Conservation (phyloP, 768 basidiomycete species). For the Lanmaoa pseudosensibilis region DNA sequence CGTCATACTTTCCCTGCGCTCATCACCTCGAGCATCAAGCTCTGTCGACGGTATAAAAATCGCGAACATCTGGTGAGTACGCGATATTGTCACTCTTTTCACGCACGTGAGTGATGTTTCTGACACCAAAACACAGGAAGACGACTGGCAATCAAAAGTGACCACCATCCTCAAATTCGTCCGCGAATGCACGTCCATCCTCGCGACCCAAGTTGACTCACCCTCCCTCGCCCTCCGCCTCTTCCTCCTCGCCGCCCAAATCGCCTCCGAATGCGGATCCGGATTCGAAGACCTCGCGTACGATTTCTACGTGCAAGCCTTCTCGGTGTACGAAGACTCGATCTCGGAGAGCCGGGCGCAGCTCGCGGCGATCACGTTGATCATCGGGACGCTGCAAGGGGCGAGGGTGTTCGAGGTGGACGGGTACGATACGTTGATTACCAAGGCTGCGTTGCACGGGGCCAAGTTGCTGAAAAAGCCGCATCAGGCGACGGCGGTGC, state of each 20-base stretch:
- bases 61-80: slow-evolving; percentile 64
- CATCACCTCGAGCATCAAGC: slow-evolving; percentile 89
- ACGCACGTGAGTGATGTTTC: neutral
- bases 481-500: slow-evolving; percentile 93
- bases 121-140: slow-evolving; percentile 51
- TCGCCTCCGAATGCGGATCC: slow-evolving; percentile 90
- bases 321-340: slow-evolving; percentile 96
- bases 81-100: neutral
- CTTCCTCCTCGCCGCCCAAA: slow-evolving; percentile 94
- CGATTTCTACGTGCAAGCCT: slow-evolving; percentile 96
- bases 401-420: slow-evolving; percentile 91
- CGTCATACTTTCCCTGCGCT: slow-evolving; percentile 96
- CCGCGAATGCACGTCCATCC: slow-evolving; percentile 89
- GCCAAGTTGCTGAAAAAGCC: slow-evolving; percentile 97
- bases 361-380: slow-evolving; percentile 93
- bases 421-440: slow-evolving; percentile 96
- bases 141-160: slow-evolving; percentile 84
- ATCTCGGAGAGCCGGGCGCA: slow-evolving; percentile 96
- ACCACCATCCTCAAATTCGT: slow-evolving; percentile 91
- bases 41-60: slow-evolving; percentile 89
- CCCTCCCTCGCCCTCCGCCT: slow-evolving; percentile 90
- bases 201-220: slow-evolving; percentile 91
- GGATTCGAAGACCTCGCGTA: slow-evolving; percentile 96
- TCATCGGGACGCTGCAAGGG: slow-evolving; percentile 87
- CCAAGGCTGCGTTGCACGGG: slow-evolving; percentile 97